Evolutionary conservation across 768 basidiomycete species (phyloP).

Genomic region (Sistotremastrum niveocremeum): DNA sequence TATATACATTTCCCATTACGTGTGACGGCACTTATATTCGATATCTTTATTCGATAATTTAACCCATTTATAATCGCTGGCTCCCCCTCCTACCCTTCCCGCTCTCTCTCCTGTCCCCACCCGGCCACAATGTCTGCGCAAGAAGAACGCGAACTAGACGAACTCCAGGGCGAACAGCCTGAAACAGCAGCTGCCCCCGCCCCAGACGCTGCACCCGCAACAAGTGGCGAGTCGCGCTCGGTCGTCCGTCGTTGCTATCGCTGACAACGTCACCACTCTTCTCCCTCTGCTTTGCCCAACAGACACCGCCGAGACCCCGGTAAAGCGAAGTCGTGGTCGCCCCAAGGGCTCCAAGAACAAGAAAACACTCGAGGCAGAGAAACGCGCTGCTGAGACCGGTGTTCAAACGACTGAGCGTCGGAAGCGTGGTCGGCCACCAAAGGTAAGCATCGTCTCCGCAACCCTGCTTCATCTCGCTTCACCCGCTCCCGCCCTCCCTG

Average conservation of each 20-base stretch:
- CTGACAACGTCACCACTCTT: slow-evolving; percentile 14
- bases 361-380: slow-evolving; percentile 26
- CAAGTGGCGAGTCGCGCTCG: slow-evolving; percentile 14
- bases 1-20: slow-evolving; percentile 39
- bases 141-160: slow-evolving; percentile 38
- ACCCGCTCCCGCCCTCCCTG: background rate
- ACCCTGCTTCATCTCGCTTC: slow-evolving; percentile 1
- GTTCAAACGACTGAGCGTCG: slow-evolving; percentile 18
- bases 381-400: slow-evolving; percentile 15
- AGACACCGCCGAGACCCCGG: slow-evolving; percentile 21
- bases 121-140: slow-evolving; percentile 45
- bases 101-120: slow-evolving; percentile 16
- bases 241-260: background rate
- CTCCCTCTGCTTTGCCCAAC: slow-evolving; percentile 24
- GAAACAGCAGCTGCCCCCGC: slow-evolving; percentile 28
- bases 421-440: slow-evolving; percentile 38
- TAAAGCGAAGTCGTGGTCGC: slow-evolving; percentile 75
- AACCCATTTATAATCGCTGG: slow-evolving; percentile 40
- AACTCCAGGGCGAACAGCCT: slow-evolving; percentile 35
- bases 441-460: slow-evolving; percentile 21
- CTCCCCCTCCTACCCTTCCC: slow-evolving; percentile 21
- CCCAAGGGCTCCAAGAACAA: slow-evolving; percentile 83
- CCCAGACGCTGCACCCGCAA: background rate
- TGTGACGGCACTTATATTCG: slow-evolving; percentile 43
- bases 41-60: slow-evolving; percentile 64